Evolutionary conservation across 495 filamentous ascomycete genomes (phyloP).

Genomic region (Penicillium turbatum): DNA sequence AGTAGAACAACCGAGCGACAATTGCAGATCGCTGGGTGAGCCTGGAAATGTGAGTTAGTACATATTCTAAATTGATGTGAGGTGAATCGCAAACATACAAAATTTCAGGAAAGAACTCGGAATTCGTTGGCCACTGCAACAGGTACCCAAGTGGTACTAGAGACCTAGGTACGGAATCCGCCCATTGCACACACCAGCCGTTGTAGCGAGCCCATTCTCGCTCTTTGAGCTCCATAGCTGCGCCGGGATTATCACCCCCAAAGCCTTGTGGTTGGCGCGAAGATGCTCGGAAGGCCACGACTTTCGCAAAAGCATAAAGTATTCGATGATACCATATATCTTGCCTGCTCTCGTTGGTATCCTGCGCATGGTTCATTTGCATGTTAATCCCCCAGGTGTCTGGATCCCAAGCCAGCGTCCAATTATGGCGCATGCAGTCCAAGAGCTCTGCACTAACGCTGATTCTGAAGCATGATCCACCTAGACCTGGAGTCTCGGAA

Average conservation of each 20-base stretch:
- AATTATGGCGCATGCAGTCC: conserved; percentile 81
- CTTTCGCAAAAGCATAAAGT: conserved; percentile 84
- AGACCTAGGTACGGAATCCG: conserved; percentile 66
- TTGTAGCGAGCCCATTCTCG: conserved; percentile 76
- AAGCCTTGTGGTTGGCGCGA: conserved; percentile 57
- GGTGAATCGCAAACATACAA: conserved; percentile 55
- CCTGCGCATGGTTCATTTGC: conserved; percentile 54
- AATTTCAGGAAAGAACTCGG: conserved; percentile 80
- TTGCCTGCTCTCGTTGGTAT: conserved; percentile 50
- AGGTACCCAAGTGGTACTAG: conserved; percentile 85
- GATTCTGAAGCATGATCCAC: conserved; percentile 90
- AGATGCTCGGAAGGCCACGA: conserved; percentile 74
- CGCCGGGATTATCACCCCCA: conserved; percentile 34
- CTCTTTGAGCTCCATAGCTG: conserved; percentile 58
- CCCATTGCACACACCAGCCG: conserved; percentile 75
- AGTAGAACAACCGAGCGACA: conserved; percentile 85
- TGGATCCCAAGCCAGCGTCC: conserved; percentile 85
- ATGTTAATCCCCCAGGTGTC: conserved; percentile 90
- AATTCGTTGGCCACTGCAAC: conserved; percentile 60
- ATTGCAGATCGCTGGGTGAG: conserved; percentile 77
- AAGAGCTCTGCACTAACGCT: conserved; percentile 89
- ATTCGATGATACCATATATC: conserved; percentile 91
- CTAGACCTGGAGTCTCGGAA: conserved; percentile 71
- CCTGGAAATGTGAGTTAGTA: conserved; percentile 42
- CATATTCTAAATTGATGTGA: background rate